These are phyloP conservation scores for Sarcodon sp. DNA, from an alignment of 768 basidiomycete genomes.

Conservation along the genomic window DNA sequence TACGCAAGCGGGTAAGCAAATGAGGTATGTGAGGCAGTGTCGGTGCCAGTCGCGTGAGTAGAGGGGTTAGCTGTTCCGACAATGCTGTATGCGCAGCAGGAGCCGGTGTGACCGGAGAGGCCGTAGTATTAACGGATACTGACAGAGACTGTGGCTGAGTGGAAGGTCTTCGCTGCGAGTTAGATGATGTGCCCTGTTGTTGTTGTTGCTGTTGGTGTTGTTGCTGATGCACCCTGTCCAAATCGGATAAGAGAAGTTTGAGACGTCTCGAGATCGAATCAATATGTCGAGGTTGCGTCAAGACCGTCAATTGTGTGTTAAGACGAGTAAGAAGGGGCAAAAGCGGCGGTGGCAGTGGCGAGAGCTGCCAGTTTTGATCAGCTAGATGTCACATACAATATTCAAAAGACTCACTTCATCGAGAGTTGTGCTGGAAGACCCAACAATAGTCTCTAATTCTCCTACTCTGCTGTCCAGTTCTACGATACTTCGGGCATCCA, in stretches of 20 bases:
- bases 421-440: slow-evolving; percentile 63
- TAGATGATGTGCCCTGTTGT: slow-evolving; percentile 16
- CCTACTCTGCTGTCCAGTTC: slow-evolving; percentile 80
- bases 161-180: slow-evolving; percentile 21
- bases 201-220: slow-evolving; percentile 19
- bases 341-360: slow-evolving; percentile 70
- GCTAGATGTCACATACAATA: not conserved
- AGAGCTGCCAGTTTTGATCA: slow-evolving; percentile 26
- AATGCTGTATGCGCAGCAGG: slow-evolving; percentile 17
- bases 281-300: slow-evolving; percentile 92
- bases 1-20: slow-evolving; percentile 78
- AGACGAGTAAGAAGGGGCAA: slow-evolving; percentile 71
- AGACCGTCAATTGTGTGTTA: slow-evolving; percentile 73
- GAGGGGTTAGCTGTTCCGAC: slow-evolving; percentile 52
- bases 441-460: slow-evolving; percentile 72
- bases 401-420: slow-evolving; percentile 54
- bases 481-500: slow-evolving; percentile 31
- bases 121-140: slow-evolving; percentile 2
- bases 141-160: slow-evolving; percentile 1
- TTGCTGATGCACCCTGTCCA: slow-evolving; percentile 51
- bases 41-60: slow-evolving; percentile 59
- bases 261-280: slow-evolving; percentile 91
- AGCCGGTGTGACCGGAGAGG: slow-evolving; percentile 4
- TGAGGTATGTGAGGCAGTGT: slow-evolving; percentile 78
- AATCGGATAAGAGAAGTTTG: slow-evolving; percentile 84